Evolutionary conservation across 1,284 basidiomycete species (phyloP), one percentile per base, ranked within the genome.

Genomic region (Leccinum fallax): DNA sequence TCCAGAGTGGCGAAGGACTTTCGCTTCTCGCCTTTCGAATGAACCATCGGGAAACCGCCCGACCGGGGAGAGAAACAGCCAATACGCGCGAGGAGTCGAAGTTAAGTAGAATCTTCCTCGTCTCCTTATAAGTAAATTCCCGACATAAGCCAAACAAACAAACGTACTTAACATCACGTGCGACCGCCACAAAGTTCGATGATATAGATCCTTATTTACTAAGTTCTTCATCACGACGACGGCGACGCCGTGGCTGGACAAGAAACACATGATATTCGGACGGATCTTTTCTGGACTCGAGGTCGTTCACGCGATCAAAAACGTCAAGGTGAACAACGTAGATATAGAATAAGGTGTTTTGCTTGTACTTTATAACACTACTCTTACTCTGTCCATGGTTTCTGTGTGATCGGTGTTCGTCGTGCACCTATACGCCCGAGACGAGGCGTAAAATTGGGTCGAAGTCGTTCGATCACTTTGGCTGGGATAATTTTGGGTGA

Each of bases 151-250:
- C 13, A 40, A 40, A 40, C 38, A 40, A 40, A 40, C 16, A 38
- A 38, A 40, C 8, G 15, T 40, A 34, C 32, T 34, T 11, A 40
- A 40, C 38, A 40, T 40, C 38, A 40, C 38, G 16, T 40, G 38
- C 38, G 6, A 40, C 38, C 4, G 16, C 38, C 38, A 40, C 38
- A 40, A 40, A 40, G 38, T 40, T 40, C 38, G 16, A 24, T 24
- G 24, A 24, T 24, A 40, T 40, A n/a, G 38, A 40, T 40, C 6
- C 38, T 40, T 40, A 40, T 40, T 40, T n/a, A 40, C 32, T 34
- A 13, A 99, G 76, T 99, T 99, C 82, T 99, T 99, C 80, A 96
- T 99, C 74, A 99, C 97, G 3, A 98, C 95, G 2, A 95, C 91
- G 2, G 92, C 96, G 11, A 94, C 94, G 5, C 94, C 95, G 8